Percentiles rank a stretch among this genome's conserved stretches.
Evolutionary conservation across 2,329 filamentous ascomycete species (phyloP).

Genomic region (Nothomitra cinnamomea): DNA sequence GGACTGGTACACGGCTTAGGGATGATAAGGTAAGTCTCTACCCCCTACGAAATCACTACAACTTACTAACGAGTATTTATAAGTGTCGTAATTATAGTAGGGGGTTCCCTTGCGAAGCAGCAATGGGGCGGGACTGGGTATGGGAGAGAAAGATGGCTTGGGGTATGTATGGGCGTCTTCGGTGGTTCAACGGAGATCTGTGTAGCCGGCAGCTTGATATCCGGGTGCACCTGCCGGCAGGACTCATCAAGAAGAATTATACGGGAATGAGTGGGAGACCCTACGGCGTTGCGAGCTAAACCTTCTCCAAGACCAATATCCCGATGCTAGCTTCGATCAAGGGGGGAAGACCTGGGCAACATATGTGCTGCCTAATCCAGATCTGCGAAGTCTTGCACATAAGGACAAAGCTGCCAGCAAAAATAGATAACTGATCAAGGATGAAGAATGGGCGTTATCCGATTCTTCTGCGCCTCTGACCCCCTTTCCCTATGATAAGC

Average conservation of each 20-base stretch:
- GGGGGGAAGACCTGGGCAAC: not conserved
- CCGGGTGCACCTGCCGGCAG: not conserved
- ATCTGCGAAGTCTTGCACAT: not conserved
- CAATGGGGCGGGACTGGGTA: not conserved
- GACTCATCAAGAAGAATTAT: not conserved
- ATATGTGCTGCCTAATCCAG: not conserved
- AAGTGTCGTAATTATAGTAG: not conserved
- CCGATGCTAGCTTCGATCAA: not conserved
- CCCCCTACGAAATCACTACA: not conserved
- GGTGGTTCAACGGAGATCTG: not conserved
- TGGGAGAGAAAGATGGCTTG: not conserved
- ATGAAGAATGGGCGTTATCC: not conserved
- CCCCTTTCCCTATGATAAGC: not conserved
- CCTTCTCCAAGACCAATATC: not conserved
- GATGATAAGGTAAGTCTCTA: not conserved
- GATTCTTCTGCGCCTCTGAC: not conserved
- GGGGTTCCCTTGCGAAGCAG: not conserved
- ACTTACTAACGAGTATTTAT: not conserved
- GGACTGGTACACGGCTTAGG: not conserved
- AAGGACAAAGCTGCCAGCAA: not conserved
- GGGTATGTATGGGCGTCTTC: not conserved
- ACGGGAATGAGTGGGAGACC: not conserved
- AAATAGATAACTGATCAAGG: not conserved
- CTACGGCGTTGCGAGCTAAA: not conserved
- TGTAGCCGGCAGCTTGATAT: not conserved